Evolutionary conservation across 176 grass and related monocot species (phyloP), one percentile per base, ranked within the genome.

Genomic region (Zoysia pacifica): DNA sequence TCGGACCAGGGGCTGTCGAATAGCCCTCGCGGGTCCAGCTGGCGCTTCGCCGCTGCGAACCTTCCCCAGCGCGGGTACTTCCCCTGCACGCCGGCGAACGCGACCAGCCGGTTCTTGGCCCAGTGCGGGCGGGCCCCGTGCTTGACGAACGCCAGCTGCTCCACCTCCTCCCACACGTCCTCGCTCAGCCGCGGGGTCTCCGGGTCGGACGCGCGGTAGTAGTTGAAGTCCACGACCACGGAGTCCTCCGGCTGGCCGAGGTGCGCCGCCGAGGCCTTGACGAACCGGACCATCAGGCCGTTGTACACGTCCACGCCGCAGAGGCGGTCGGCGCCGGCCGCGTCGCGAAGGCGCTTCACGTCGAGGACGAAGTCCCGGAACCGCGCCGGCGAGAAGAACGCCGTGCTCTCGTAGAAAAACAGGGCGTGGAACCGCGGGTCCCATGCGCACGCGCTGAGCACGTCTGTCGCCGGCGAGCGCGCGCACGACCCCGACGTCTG

Each of bases 151-250:
- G 95, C 95, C 75, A 98, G 81, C 87, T 98, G 95, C 82, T 94
- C 92, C 64, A 94, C 90, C 90, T 94, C 92, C 83, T 98, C 95
- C 92, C 88, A 90, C 70, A 93, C 71, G 80, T 98, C 95, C 84
- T 81, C 70, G 75, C 80, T 75, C 13, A 94, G 81, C 70, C 92
- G 78, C 10, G 90, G 83, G 56, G 78, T 40, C 37, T 78, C 64
- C 28, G 83, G 77, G 38, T 93, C 75, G 0, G 85, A 60, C 7
- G 95, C 81, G 48, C 95, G 87, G 42, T 92, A 93, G 82, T 98
- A 98, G 86, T 98, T 98, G 81, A 98, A 94, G 77, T 98, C 92
- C 70, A 94, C 66, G 39, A 89, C 92, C 4, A 98, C 92, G 1
- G 90, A 79, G 87, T 98, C 92, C 87, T 98, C 92, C 2, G 70